Conservation (phyloP, 2,329 filamentous ascomycete genomes). For the Trichoderma hamatum region DNA sequence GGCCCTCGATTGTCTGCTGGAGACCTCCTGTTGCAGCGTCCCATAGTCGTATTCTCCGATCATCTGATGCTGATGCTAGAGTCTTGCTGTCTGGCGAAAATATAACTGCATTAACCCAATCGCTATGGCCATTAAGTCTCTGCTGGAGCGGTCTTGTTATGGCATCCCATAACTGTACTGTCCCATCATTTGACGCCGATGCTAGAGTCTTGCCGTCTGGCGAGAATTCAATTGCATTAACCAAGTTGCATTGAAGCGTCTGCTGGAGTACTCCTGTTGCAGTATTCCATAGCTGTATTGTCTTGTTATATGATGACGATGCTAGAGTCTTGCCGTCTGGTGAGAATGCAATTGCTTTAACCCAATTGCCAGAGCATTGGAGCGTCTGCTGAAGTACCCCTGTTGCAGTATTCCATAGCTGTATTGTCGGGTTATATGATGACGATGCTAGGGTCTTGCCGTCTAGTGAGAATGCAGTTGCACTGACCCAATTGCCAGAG, state of each 20-base stretch:
- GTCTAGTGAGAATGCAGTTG: background rate
- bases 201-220: too few relatives aligned
- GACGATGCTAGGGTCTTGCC: background rate
- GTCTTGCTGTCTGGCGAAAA: background rate
- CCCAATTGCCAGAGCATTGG: background rate
- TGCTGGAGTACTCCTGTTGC: background rate
- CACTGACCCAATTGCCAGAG: too few relatives aligned
- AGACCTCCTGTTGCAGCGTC: background rate
- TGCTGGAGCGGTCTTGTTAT: background rate
- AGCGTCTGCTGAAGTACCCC: background rate
- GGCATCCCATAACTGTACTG: background rate
- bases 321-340: background rate
- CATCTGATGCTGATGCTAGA: background rate
- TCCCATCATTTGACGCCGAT: too few relatives aligned
- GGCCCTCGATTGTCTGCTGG: background rate
- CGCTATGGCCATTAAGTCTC: background rate
- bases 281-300: background rate
- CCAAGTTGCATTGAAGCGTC: too few relatives aligned
- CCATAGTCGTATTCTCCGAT: background rate
- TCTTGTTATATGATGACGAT: background rate
- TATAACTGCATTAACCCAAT: background rate
- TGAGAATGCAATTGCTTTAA: background rate
- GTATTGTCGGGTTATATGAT: background rate
- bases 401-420: background rate
- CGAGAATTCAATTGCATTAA: too few relatives aligned